phyloP scores from a whole-genome alignment of 345 rosid species.

The Rhodomyrtus tomentosa region DNA sequence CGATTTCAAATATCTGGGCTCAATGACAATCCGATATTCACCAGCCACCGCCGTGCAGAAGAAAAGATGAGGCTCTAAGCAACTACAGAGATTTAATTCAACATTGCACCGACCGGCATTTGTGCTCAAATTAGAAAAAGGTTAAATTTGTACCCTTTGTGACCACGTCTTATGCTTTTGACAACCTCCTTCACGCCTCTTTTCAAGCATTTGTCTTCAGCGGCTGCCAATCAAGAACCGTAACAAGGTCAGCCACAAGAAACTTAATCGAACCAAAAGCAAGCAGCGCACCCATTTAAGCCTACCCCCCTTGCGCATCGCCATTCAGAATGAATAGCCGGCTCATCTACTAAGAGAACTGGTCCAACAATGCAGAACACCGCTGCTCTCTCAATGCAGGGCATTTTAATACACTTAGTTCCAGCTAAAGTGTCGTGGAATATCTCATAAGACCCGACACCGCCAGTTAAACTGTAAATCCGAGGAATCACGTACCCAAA shows the following conservation, averaged over 20 bases:
- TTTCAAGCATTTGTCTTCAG: constrained; percentile 88
- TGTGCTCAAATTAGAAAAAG: not conserved
- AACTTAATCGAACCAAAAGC: not conserved
- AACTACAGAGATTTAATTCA: not conserved
- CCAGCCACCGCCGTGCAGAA: not conserved
- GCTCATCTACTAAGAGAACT: not conserved
- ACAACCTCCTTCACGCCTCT: constrained; percentile 99
- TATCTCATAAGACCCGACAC: not conserved
- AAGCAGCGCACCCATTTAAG: not conserved
- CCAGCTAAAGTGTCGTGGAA: not conserved
- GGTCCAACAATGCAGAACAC: not conserved
- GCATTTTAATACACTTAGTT: not conserved
- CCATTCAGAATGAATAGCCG: not conserved
- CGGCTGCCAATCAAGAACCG: constrained; percentile 26
- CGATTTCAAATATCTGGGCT: not conserved
- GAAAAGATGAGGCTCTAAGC: not conserved
- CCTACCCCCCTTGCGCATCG: not conserved
- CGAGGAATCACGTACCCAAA: not conserved
- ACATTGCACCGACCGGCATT: not conserved
- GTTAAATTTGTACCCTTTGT: constrained; percentile 53
- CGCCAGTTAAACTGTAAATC: not conserved
- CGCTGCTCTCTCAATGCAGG: not conserved
- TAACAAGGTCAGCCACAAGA: not conserved
- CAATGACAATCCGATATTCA: not conserved
- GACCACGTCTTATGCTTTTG: constrained; percentile 76